Evolutionary conservation across 768 basidiomycete species (phyloP).

Genomic region (Tulasnella sp.): DNA sequence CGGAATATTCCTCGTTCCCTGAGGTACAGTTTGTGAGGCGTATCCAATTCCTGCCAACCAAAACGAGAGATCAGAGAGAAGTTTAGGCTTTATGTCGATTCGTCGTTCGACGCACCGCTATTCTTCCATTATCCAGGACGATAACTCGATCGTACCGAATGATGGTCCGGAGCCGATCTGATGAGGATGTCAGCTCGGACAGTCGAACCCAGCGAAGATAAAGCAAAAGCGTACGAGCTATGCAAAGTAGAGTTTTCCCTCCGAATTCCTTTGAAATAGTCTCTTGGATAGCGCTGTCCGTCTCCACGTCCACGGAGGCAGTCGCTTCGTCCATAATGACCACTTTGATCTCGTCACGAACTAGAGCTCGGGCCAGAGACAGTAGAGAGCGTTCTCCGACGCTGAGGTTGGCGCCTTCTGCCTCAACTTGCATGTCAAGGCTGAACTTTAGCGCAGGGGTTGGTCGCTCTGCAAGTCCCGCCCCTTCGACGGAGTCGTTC

Average conservation of each 20-base stretch:
- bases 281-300: slow-evolving; percentile 20
- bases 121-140: slow-evolving; percentile 46
- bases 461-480: neutral
- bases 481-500: neutral
- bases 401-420: slow-evolving; percentile 30
- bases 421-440: slow-evolving; percentile 31
- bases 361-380: slow-evolving; percentile 19
- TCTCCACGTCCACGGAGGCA: slow-evolving; percentile 24
- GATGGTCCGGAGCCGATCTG: slow-evolving; percentile 18
- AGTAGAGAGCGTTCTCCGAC: slow-evolving; percentile 25
- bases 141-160: slow-evolving; percentile 38
- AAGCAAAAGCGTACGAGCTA: slow-evolving; percentile 7
- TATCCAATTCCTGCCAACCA: slow-evolving; percentile 37
- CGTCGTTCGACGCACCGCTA: slow-evolving; percentile 23
- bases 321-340: slow-evolving; percentile 21
- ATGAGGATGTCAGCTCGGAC: neutral
- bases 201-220: neutral
- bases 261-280: slow-evolving; percentile 26
- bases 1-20: slow-evolving; percentile 31
- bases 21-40: slow-evolving; percentile 37
- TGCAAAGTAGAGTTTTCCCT: slow-evolving; percentile 16
- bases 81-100: neutral
- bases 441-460: slow-evolving; percentile 24
- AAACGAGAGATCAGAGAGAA: slow-evolving; percentile 12
- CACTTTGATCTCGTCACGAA: slow-evolving; percentile 27